phyloP scores from a whole-genome alignment of 139 green algal species.

The Zygnema cylindricum region DNA sequence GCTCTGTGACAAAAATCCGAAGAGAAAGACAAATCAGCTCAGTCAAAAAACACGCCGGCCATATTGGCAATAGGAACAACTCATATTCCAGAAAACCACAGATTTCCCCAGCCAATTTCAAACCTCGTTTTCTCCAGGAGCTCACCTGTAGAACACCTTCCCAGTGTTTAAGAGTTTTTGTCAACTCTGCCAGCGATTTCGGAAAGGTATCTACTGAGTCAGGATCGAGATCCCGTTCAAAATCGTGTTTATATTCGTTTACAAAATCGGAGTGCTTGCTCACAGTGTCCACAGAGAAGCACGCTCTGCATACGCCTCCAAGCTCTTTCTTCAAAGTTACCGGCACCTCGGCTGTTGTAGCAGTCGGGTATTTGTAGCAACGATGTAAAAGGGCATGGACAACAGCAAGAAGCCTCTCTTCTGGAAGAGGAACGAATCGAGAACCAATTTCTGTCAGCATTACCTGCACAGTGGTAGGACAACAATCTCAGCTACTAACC shows the following conservation, averaged over 20 bases:
- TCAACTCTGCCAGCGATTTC: constrained; percentile 83
- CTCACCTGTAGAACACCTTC: constrained; percentile 44
- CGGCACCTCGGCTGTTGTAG: constrained; percentile 75
- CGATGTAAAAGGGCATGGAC: constrained; percentile 91
- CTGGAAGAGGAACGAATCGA: constrained; percentile 81
- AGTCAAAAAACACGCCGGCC: too few relatives aligned
- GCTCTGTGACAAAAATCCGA: constrained; percentile 32
- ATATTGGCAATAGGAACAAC: too few relatives aligned
- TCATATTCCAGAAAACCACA: too few relatives aligned
- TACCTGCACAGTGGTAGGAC: constrained; percentile 64
- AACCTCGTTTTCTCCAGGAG: too few relatives aligned
- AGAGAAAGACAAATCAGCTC: not conserved
- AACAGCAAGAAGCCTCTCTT: constrained; percentile 93
- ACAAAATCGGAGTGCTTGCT: constrained; percentile 69
- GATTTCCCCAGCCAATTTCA: too few relatives aligned
- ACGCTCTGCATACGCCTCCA: constrained; percentile 64
- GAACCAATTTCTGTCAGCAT: constrained; percentile 75
- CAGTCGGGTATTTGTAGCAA: constrained; percentile 81
- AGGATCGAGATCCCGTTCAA: constrained; percentile 89
- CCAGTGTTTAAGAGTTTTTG: constrained; percentile 72
- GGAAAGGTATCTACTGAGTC: constrained; percentile 75
- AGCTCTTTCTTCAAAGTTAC: constrained; percentile 84
- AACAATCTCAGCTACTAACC: not conserved
- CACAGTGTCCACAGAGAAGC: constrained; percentile 70
- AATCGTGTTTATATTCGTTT: constrained; percentile 78